Evolutionary conservation across 2,329 filamentous ascomycete species (phyloP).

Genomic region (Aspergillus bombycis): DNA sequence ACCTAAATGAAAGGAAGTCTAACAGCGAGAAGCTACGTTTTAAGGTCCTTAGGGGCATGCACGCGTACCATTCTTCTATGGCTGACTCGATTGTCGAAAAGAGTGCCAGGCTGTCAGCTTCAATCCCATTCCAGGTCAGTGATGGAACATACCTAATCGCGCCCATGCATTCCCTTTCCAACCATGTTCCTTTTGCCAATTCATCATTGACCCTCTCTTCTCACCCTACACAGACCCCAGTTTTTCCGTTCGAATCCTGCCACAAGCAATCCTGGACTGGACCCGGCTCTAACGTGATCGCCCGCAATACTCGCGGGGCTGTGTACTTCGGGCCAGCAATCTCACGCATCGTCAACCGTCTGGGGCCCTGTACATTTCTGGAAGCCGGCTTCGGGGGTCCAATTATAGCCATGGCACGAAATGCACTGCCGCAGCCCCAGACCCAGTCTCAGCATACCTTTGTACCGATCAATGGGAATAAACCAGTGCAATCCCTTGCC

Average conservation of each 20-base stretch:
- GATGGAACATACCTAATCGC: too few species aligned
- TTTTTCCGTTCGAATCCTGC: conserved; percentile 30
- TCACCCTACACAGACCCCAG: conserved; percentile 18
- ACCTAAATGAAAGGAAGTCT: too few species aligned
- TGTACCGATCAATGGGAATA: too few species aligned
- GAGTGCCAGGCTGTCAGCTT: too few species aligned
- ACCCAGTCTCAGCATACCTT: too few species aligned
- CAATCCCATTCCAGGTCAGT: too few species aligned
- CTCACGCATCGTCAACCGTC: conserved; percentile 25
- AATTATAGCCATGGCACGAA: conserved; percentile 37
- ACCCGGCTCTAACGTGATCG: conserved; percentile 20
- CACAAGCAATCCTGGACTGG: conserved; percentile 9
- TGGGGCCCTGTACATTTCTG: conserved; percentile 18
- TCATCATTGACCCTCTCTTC: too few species aligned
- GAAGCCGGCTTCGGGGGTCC: conserved; percentile 40
- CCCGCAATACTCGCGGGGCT: conserved; percentile 44
- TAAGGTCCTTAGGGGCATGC: background rate
- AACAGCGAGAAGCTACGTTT: background rate
- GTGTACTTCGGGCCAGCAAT: conserved; percentile 50
- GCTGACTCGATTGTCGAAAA: conserved; percentile 10
- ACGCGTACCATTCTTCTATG: conserved; percentile 1
- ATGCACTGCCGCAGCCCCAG: conserved; percentile 24
- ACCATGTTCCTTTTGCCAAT: too few species aligned
- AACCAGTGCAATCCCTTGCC: background rate
- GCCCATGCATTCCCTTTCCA: too few species aligned